Base-by-base conservation (phyloP, 2,329 filamentous ascomycete species). In the Talaromyces islandicus region DNA sequence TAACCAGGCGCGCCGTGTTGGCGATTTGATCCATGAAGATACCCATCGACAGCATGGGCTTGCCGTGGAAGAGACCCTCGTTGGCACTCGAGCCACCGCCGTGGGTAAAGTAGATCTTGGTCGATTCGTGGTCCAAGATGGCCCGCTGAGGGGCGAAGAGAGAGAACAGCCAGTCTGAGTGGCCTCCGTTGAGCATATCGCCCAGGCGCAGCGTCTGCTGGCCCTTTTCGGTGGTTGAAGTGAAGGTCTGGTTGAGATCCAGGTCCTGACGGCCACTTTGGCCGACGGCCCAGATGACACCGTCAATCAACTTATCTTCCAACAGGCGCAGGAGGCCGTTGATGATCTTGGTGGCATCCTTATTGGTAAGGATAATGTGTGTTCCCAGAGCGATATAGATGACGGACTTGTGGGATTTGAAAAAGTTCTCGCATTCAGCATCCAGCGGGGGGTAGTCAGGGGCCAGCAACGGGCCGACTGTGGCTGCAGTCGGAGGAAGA, bases 321-420 rank as follows among this genome's bases (percentile, higher is more conserved):
- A 73, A 43, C 25, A 68, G 57, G 19, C 63, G 61, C 7, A 69
- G 48, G 17, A 78, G 60, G 0, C 71, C 76, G 7, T 64, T 41
- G 3, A 78, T 60, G 24, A 79, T 63, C 52, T 72, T 71, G 10
- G 63, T 58, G 1, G 74, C 59, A n/a, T 75, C 68, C 2, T 65
- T 61, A 2, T 65, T 43, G 1, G 67, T 62, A 1, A 79, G 65
- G 7, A 68, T 64, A 9, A 79, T 67, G 56, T 80, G 78, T 0
- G 77, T 80, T 1, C 77, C 77, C 0, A 79, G 69, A 0, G 74
- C 71, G n/a, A 79, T 60, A 60, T 78, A 80, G 3, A 79, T 58
- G 2, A 73, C 69, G n/a, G 64, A 70, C 6, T 67, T 35, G 29
- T 75, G 73, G 0, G n/a, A 30, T 3, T 63, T 46, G 0, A 77